phyloP scores from a whole-genome alignment of 495 filamentous ascomycete genomes.

The Podospora appendiculata region DNA sequence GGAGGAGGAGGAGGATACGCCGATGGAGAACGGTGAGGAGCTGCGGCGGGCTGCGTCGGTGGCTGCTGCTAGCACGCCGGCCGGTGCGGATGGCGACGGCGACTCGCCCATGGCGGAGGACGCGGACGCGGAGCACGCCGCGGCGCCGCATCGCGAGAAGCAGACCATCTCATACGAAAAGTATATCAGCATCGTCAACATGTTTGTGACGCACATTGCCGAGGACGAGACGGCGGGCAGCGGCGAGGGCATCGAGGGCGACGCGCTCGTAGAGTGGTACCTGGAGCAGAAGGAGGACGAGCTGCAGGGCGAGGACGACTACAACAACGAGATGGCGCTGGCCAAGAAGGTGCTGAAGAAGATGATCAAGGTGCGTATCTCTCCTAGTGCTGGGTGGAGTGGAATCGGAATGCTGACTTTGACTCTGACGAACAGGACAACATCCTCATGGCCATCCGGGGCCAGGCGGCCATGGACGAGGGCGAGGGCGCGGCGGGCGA shows the following conservation, averaged over 20 bases:
- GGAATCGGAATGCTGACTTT: not conserved
- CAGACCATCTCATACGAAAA: constrained; percentile 94
- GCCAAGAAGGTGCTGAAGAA: constrained; percentile 87
- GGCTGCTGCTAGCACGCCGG: constrained; percentile 20
- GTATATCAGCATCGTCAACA: constrained; percentile 82
- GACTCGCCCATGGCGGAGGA: constrained; percentile 64
- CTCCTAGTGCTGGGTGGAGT: too few relatives aligned
- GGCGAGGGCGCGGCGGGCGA: constrained; percentile 43
- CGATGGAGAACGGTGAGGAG: constrained; percentile 24
- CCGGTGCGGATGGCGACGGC: constrained; percentile 48
- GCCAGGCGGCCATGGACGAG: constrained; percentile 65
- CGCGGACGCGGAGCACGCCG: constrained; percentile 28
- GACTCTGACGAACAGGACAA: constrained; percentile 57
- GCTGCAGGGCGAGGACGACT: constrained; percentile 69
- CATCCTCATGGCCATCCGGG: constrained; percentile 82
- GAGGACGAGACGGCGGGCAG: constrained; percentile 64
- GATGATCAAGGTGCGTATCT: constrained; percentile 75
- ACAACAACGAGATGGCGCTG: constrained; percentile 65
- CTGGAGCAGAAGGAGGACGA: constrained; percentile 88
- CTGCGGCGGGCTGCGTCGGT: constrained; percentile 33
- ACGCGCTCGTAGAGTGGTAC: constrained; percentile 85
- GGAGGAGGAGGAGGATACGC: constrained; percentile 52
- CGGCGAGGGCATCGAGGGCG: constrained; percentile 85
- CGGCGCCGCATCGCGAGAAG: constrained; percentile 45
- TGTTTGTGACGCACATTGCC: constrained; percentile 66